Evolutionary conservation across 495 filamentous ascomycete species (phyloP).

Genomic region (Neurospora intermedia): DNA sequence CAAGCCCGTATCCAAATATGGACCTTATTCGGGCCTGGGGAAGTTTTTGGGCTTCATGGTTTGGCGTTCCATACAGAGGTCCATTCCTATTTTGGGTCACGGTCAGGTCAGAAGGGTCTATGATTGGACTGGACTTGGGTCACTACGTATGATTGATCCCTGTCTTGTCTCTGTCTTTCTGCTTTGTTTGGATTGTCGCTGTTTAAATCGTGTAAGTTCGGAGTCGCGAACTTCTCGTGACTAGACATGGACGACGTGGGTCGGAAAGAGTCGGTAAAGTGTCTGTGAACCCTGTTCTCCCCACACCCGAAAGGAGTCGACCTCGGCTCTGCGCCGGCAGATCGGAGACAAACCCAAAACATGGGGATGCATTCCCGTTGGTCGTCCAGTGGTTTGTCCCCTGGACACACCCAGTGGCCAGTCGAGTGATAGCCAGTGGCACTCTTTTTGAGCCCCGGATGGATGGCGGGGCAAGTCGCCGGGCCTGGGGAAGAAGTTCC

Average conservation of each 20-base stretch:
- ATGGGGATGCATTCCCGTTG: neutral
- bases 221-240: neutral
- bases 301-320: conserved; percentile 8
- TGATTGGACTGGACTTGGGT: neutral
- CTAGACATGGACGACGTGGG: neutral
- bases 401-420: neutral
- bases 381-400: neutral
- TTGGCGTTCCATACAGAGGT: neutral
- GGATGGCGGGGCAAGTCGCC: neutral
- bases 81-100: neutral
- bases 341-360: conserved; percentile 15
- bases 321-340: conserved; percentile 28
- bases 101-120: neutral
- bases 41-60: neutral
- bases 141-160: neutral
- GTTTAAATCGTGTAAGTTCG: neutral
- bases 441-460: neutral
- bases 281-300: neutral
- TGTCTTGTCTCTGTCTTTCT: neutral
- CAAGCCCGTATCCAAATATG: neutral
- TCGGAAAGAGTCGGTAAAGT: neutral
- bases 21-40: neutral
- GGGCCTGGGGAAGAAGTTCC: neutral
- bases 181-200: neutral
- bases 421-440: neutral